Conservation (phyloP, 2,329 filamentous ascomycete genomes). For the Ophiostoma piceae region DNA sequence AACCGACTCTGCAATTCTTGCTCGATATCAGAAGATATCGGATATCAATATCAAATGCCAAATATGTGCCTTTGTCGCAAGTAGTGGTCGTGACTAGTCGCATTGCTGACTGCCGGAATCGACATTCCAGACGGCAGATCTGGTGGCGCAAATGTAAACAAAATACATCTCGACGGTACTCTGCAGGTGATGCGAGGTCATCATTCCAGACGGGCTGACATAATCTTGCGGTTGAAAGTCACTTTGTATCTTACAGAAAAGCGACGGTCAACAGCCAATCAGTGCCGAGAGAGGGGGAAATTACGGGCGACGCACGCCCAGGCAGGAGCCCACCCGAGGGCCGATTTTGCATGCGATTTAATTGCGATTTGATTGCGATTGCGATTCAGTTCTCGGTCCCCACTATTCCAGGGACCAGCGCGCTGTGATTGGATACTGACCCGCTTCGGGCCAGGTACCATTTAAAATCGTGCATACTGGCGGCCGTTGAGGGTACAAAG, state of each 20-base stretch:
- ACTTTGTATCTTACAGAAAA: too few species aligned
- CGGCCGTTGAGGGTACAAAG: slow-evolving; percentile 1
- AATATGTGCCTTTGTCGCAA: neutral
- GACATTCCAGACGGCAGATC: neutral
- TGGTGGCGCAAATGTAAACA: neutral
- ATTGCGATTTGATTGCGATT: neutral
- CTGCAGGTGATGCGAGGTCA: neutral
- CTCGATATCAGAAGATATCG: too few species aligned
- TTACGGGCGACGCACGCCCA: slow-evolving; percentile 10
- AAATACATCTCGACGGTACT: neutral
- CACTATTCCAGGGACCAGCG: neutral
- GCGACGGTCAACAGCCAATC: neutral
- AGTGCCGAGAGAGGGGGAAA: slow-evolving; percentile 11
- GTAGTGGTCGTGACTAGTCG: neutral
- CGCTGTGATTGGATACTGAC: neutral
- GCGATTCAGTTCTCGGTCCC: neutral
- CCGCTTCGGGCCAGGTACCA: slow-evolving; percentile 7
- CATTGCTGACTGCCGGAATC: neutral
- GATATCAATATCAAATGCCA: neutral
- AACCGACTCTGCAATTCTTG: too few species aligned
- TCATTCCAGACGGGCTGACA: neutral
- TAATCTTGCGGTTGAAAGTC: neutral
- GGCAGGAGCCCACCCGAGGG: neutral
- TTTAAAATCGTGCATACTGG: slow-evolving; percentile 5
- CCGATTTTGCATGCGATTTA: neutral